phyloP scores from a whole-genome alignment of 352 stramenopile species.

The Globisporangium cystogenes region DNA sequence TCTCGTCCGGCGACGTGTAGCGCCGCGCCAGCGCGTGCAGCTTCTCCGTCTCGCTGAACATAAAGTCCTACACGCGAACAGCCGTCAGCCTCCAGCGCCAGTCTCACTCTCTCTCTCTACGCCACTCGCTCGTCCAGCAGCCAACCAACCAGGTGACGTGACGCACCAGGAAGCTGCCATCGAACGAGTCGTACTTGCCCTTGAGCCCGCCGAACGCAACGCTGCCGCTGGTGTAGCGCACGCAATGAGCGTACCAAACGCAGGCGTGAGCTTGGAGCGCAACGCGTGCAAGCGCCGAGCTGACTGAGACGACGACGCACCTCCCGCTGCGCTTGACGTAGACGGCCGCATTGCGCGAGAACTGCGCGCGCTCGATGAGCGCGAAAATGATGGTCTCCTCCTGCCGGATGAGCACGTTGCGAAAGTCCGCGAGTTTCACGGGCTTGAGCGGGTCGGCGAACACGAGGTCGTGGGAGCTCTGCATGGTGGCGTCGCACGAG shows the following conservation, averaged over 20 bases:
- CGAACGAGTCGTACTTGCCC: slow-evolving; percentile 82
- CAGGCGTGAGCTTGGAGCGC: neutral
- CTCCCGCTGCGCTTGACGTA: slow-evolving; percentile 90
- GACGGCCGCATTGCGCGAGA: slow-evolving; percentile 92
- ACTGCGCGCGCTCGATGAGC: slow-evolving; percentile 98
- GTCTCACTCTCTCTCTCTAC: too few relatives aligned
- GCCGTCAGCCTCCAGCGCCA: slow-evolving; percentile 40
- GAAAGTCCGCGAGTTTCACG: slow-evolving; percentile 83
- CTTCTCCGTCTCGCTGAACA: slow-evolving; percentile 97
- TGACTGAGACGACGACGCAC: slow-evolving; percentile 21
- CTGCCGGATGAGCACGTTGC: slow-evolving; percentile 87
- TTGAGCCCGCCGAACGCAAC: slow-evolving; percentile 73
- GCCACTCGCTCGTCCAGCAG: too few relatives aligned
- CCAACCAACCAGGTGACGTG: neutral
- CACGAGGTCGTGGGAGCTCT: slow-evolving; percentile 58
- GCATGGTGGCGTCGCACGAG: too few relatives aligned
- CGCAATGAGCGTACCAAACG: too few relatives aligned
- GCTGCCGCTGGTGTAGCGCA: slow-evolving; percentile 30
- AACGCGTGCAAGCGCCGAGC: too few relatives aligned
- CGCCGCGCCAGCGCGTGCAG: slow-evolving; percentile 91
- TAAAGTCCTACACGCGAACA: slow-evolving; percentile 92
- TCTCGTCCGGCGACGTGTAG: slow-evolving; percentile 98
- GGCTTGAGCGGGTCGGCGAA: slow-evolving; percentile 63
- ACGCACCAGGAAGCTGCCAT: slow-evolving; percentile 68
- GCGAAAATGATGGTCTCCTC: slow-evolving; percentile 99